Percentiles rank a stretch among this genome's conserved stretches.
Evolutionary conservation across 1,139 yeast species (phyloP).

Genomic region (Geotrichum bryndzae): DNA sequence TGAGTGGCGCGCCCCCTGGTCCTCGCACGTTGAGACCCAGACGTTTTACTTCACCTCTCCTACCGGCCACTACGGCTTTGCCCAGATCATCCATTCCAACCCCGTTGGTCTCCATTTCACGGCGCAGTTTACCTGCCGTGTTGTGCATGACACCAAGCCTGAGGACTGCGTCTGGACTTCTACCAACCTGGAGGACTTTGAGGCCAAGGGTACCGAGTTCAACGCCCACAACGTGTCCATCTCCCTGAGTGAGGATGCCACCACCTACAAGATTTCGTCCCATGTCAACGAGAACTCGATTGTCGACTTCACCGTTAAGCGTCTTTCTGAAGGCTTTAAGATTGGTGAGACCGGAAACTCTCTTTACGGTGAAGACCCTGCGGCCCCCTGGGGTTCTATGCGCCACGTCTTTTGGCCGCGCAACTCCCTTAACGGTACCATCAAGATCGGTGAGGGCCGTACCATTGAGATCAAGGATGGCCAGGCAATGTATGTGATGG

Average conservation of each 20-base stretch:
- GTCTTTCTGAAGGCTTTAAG: slow-evolving; percentile 65
- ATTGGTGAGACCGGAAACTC: slow-evolving; percentile 86
- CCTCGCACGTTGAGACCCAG: slow-evolving; percentile 92
- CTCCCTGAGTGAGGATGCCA: slow-evolving; percentile 52
- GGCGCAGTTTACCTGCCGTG: slow-evolving; percentile 88
- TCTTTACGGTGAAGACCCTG: slow-evolving; percentile 66
- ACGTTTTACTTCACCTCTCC: slow-evolving; percentile 76
- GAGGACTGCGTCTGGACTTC: slow-evolving; percentile 73
- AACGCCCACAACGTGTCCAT: slow-evolving; percentile 63
- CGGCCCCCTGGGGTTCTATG: slow-evolving; percentile 95
- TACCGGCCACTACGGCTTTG: slow-evolving; percentile 72
- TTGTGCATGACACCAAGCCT: slow-evolving; percentile 51
- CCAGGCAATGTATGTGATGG: slow-evolving; percentile 88
- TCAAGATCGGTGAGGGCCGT: slow-evolving; percentile 36
- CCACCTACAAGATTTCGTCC: slow-evolving; percentile 55
- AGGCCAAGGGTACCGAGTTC: slow-evolving; percentile 71
- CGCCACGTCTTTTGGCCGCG: slow-evolving; percentile 97
- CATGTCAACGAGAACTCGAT: slow-evolving; percentile 63
- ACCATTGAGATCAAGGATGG: slow-evolving; percentile 37
- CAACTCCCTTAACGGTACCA: slow-evolving; percentile 59
- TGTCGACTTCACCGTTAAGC: slow-evolving; percentile 61
- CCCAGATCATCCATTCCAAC: slow-evolving; percentile 89
- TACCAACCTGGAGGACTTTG: slow-evolving; percentile 76
- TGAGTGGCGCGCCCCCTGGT: slow-evolving; percentile 65
- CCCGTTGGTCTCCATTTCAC: slow-evolving; percentile 84